Conservation (phyloP, 2,329 filamentous ascomycete species). For the Trichoderma brevicompactum region DNA sequence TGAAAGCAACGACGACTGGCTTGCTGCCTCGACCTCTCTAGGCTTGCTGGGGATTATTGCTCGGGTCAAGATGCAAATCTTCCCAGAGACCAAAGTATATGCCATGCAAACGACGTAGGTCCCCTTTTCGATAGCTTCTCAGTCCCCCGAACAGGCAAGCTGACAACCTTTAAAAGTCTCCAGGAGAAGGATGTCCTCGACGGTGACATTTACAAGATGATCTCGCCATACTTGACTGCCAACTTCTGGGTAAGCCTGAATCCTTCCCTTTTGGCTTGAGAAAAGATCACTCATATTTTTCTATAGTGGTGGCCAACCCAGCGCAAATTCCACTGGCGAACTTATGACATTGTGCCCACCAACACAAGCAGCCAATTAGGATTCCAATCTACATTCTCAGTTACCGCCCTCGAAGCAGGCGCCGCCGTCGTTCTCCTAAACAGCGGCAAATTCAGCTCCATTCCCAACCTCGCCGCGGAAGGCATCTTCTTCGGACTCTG, state of each 20-base stretch:
- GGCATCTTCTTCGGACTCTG: conserved; percentile 54
- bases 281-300: neutral
- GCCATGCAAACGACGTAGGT: conserved; percentile 54
- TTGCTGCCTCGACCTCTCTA: conserved; percentile 56
- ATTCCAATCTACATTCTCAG: conserved; percentile 58
- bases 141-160: neutral
- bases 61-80: conserved; percentile 54
- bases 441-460: conserved; percentile 51
- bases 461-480: conserved; percentile 55
- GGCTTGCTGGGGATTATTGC: conserved; percentile 54
- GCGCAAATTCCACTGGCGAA: conserved; percentile 57
- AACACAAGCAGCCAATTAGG: conserved; percentile 50
- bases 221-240: conserved; percentile 55
- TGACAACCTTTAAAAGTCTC: conserved; percentile 38
- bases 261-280: neutral
- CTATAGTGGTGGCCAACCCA: conserved; percentile 56
- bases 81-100: conserved; percentile 56
- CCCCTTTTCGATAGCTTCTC: too few species aligned
- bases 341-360: conserved; percentile 53
- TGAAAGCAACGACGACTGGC: conserved; percentile 52
- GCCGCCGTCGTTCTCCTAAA: conserved; percentile 50
- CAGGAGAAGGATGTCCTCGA: conserved; percentile 54
- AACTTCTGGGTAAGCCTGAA: conserved; percentile 51
- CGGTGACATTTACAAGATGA: conserved; percentile 55
- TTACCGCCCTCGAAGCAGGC: conserved; percentile 49